phyloP scores from a whole-genome alignment of 2,329 filamentous ascomycete genomes.

The Bipolaris cookei region DNA sequence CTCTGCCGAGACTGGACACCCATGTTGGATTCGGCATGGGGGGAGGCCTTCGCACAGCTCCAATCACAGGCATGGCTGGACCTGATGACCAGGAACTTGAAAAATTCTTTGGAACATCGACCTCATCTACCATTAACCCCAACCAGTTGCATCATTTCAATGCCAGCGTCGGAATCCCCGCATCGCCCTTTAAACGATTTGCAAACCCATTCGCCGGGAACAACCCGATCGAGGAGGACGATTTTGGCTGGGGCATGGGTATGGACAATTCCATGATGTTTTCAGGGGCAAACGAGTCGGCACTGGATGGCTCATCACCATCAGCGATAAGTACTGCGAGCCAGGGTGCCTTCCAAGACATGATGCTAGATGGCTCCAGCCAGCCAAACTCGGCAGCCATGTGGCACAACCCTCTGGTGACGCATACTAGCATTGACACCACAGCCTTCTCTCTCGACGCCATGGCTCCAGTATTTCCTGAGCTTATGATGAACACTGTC shows the following conservation, averaged over 20 bases:
- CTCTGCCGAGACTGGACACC: constrained; percentile 83
- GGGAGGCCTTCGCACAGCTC: constrained; percentile 78
- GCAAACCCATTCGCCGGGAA: constrained; percentile 63
- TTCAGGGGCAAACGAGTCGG: constrained; percentile 71
- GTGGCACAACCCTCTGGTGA: constrained; percentile 61
- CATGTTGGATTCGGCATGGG: constrained; percentile 71
- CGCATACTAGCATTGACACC: constrained; percentile 68
- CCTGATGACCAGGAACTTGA: constrained; percentile 72
- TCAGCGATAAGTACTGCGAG: constrained; percentile 95
- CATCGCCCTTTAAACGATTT: constrained; percentile 55
- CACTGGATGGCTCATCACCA: constrained; percentile 90
- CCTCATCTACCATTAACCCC: constrained; percentile 66
- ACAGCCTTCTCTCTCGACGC: constrained; percentile 78
- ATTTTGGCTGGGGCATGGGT: constrained; percentile 85
- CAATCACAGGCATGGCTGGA: constrained; percentile 55
- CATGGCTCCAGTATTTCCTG: constrained; percentile 75
- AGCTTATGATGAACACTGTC: constrained; percentile 69
- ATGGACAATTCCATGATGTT: constrained; percentile 71
- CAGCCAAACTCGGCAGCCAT: constrained; percentile 47
- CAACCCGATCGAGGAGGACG: constrained; percentile 71
- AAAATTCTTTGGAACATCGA: constrained; percentile 66
- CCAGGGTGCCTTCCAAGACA: constrained; percentile 88
- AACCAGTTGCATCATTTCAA: constrained; percentile 84
- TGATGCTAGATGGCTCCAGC: constrained; percentile 78
- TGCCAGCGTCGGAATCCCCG: constrained; percentile 69